Evolutionary conservation across 139 green algal species (phyloP).

Genomic region (Trebouxia sp.): DNA sequence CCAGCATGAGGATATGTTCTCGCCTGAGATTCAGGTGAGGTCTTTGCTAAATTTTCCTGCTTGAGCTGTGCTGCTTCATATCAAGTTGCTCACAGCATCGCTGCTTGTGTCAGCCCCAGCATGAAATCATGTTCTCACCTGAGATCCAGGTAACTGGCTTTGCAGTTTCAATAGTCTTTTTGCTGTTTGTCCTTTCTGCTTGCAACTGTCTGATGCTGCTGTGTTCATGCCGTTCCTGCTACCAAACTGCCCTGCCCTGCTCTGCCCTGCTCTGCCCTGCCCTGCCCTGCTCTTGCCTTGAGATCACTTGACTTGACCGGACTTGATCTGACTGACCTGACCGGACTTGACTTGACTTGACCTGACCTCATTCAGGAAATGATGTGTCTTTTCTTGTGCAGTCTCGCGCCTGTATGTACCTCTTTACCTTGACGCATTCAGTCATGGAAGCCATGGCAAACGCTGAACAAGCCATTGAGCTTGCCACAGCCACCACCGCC

Average conservation of each 20-base stretch:
- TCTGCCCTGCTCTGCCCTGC: not conserved
- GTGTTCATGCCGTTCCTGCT: too few relatives aligned
- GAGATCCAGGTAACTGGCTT: not conserved
- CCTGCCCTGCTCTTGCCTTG: not conserved
- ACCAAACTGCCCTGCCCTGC: constrained; percentile 1
- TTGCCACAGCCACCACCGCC: not conserved
- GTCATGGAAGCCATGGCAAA: constrained; percentile 21
- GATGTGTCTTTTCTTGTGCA: too few relatives aligned
- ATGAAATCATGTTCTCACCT: not conserved
- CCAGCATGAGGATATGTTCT: not conserved
- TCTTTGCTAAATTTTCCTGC: too few relatives aligned
- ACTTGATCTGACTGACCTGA: too few relatives aligned
- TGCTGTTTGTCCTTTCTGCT: not conserved
- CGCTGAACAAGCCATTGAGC: constrained; percentile 17
- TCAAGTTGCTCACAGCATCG: too few relatives aligned
- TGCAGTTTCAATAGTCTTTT: not conserved
- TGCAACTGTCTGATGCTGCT: too few relatives aligned
- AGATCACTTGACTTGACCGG: too few relatives aligned
- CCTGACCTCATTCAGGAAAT: too few relatives aligned
- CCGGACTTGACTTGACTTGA: too few relatives aligned
- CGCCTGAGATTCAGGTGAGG: not conserved
- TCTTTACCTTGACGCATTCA: constrained; percentile 3
- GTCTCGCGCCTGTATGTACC: not conserved
- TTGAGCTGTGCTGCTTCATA: too few relatives aligned
- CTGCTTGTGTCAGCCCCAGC: not conserved